phyloP scores from a whole-genome alignment of 2,329 filamentous ascomycete species.

The Ascosphaera apis region DNA sequence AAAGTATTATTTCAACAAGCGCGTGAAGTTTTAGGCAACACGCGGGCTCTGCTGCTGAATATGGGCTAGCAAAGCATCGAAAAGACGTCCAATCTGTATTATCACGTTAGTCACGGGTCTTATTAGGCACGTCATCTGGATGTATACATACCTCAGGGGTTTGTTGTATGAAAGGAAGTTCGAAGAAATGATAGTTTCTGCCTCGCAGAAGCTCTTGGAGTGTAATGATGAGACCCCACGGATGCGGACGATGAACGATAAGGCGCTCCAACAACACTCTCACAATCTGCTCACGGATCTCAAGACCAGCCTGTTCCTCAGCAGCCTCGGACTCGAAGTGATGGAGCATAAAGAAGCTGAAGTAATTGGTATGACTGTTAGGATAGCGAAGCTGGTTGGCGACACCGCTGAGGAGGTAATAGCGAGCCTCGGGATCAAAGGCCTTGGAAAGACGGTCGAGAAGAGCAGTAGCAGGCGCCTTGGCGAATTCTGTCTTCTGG shows the following conservation, averaged over 20 bases:
- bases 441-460: constrained; percentile 57
- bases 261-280: constrained; percentile 72
- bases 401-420: constrained; percentile 64
- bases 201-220: constrained; percentile 81
- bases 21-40: constrained; percentile 8
- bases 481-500: constrained; percentile 41
- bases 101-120: neutral
- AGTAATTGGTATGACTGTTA: constrained; percentile 78
- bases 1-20: no score
- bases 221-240: constrained; percentile 82
- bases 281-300: constrained; percentile 76
- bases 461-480: constrained; percentile 44
- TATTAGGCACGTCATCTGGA: constrained; percentile 5
- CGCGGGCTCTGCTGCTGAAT: constrained; percentile 26
- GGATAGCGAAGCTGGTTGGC: constrained; percentile 82
- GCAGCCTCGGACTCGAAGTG: constrained; percentile 55
- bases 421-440: constrained; percentile 53
- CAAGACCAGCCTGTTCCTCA: constrained; percentile 44
- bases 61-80: constrained; percentile 22
- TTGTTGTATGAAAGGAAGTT: constrained; percentile 74
- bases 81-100: constrained; percentile 20
- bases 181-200: constrained; percentile 75
- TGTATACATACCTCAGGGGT: constrained; percentile 48
- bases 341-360: constrained; percentile 63
- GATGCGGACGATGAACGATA: constrained; percentile 73